Base-by-base conservation (phyloP, 768 basidiomycete species). In the Aureoboletus auriporus region DNA sequence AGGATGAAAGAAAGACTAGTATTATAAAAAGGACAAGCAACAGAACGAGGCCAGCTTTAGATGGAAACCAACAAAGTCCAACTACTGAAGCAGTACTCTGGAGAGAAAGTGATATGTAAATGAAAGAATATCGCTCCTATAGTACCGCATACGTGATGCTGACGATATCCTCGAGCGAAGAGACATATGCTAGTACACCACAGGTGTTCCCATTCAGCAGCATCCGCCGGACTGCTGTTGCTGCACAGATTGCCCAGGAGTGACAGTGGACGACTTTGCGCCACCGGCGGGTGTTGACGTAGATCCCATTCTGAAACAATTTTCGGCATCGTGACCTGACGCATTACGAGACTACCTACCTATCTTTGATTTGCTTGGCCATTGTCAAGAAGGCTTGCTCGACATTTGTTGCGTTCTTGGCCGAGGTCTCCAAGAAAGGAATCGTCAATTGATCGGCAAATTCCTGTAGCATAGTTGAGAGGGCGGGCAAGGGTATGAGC, bases 381-480 rank as follows among this genome's bases (percentile, higher is more conserved):
- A 99, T 91, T 28, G 93, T 94, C 77, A 97, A 84, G 82, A 99
- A 99, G 6, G 96, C 94, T 70, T 99, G 93, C 69, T 99, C 96
- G 51, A 99, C 96, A 60, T 96, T 96, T 53, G 93, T 94, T 45
- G 94, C 92, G 61, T 89, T 93, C 88, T 98, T 98, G 31, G 96
- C 96, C n/a, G 89, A 93, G 11, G 96, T 99, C 76, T 99, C 96
- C 65, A 99, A 74, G 85, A 96, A 98, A 40, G 92, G 86, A 59
- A 99, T 86, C 52, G 77, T 78, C 57, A 98, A 77, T 66, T 97
- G 93, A 65, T 97, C 93, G 26, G 96, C 92, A 62, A 98, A 89
- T 78, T 95, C 92, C 83, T 95, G 54, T 0, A 43, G 23, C 29
- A 45, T 52, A n/a, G 44, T 35, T 64, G 26, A 55, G 39, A 8